Evolutionary conservation across 768 basidiomycete genomes (phyloP), one percentile per base, ranked within the genome.

Genomic region (Boletales sp.): DNA sequence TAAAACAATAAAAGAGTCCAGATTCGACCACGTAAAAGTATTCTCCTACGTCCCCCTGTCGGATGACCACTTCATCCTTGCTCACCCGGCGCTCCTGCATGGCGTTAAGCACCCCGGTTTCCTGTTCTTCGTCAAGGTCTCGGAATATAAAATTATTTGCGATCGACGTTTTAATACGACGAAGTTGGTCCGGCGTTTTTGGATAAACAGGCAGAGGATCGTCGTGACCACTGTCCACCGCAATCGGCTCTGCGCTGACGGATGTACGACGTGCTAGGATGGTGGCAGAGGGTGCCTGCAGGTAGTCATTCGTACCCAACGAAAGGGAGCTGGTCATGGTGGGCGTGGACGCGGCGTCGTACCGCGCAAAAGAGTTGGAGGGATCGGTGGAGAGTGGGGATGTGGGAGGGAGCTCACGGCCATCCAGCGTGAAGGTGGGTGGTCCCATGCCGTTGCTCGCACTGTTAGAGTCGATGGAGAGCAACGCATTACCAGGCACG

Each of bases 1-100:
- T 84, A 68, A 84, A 97, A 66, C 92, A 89, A 58, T 94, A 78
- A 53, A 98, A 75, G 50, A 83, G 71, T 2, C 97, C 97, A 39
- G 80, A 78, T 71, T 98, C 97, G 55, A 98, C 93, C 46, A 97
- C 90, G 69, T 99, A 99, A 69, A 97, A 98, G 71, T 85, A 94
- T 61, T 97, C 94, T 47, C 97, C 97, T 17, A 91, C 89, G 58
- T 97, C 94, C 41, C 97, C 97, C 69, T 99, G 97, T 43, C 89
- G 82, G 58, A 99, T 97, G 53, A 99, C 86, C n/a, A 94, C 85
- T 57, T 94, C 86, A 54, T 86, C 85, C 53, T 80, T 73, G 29
- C 69, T 72, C 13, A 90, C 83, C 7, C 70, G 74, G 40, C 83
- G 78, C 71, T 99, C 97, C 67, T 87, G 87, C 94, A 99, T 98